Evolutionary conservation across 805 yeast genomes (phyloP).

Genomic region (Metschnikowia kunwiensis): DNA sequence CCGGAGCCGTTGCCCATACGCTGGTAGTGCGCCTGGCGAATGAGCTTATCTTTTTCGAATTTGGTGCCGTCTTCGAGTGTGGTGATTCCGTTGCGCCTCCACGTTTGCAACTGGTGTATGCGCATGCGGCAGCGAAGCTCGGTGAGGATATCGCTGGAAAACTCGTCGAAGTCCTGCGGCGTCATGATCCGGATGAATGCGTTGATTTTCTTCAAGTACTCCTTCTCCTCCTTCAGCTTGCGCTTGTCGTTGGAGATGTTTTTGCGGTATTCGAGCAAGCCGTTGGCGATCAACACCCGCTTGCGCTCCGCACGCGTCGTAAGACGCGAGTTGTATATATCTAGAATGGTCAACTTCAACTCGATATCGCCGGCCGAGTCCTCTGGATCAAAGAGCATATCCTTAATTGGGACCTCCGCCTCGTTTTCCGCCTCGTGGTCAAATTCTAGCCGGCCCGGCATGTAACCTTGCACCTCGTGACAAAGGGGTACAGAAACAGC

Average conservation of each 20-base stretch:
- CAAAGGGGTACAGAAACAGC: slow-evolving; percentile 93
- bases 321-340: slow-evolving; percentile 84
- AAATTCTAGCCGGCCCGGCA: slow-evolving; percentile 98
- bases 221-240: slow-evolving; percentile 86
- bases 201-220: slow-evolving; percentile 68
- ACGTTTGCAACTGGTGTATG: slow-evolving; percentile 87
- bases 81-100: slow-evolving; percentile 88
- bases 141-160: slow-evolving; percentile 66
- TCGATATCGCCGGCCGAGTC: slow-evolving; percentile 87
- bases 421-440: slow-evolving; percentile 97
- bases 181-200: slow-evolving; percentile 80
- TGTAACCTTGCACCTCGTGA: slow-evolving; percentile 94
- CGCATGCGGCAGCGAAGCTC: slow-evolving; percentile 78
- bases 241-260: slow-evolving; percentile 80
- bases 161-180: slow-evolving; percentile 73
- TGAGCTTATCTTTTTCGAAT: slow-evolving; percentile 83
- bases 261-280: slow-evolving; percentile 78
- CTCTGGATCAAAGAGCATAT: slow-evolving; percentile 92
- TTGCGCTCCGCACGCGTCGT: slow-evolving; percentile 93
- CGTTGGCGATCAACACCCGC: slow-evolving; percentile 71
- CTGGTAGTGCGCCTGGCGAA: slow-evolving; percentile 60
- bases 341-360: slow-evolving; percentile 79
- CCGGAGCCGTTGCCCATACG: slow-evolving; percentile 45
- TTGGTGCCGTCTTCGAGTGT: slow-evolving; percentile 77
- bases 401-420: slow-evolving; percentile 91